These are phyloP conservation scores for Rosa rugosa DNA, from an alignment of 306 rosid genomes.

Conservation along the genomic window DNA sequence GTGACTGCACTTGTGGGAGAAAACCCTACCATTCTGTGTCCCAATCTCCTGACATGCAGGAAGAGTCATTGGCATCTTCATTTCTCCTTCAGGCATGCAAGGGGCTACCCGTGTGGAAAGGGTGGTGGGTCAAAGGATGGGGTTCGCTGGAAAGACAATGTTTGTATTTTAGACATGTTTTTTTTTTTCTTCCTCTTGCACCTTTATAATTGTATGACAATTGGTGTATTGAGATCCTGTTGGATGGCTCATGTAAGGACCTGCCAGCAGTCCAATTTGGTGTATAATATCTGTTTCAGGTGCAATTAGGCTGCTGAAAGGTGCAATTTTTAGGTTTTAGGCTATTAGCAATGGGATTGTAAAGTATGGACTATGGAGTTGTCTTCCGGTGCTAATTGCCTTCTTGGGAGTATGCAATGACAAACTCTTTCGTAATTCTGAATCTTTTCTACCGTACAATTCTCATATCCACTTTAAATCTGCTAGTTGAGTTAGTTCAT, in stretches of 20 bases:
- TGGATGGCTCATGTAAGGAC: not conserved
- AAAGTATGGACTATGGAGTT: not conserved
- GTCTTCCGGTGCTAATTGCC: not conserved
- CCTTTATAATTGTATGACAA: slow-evolving; percentile 5
- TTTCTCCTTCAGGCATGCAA: not conserved
- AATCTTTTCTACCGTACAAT: not conserved
- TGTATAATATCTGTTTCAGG: not conserved
- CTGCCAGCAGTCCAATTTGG: not conserved
- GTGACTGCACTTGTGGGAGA: slow-evolving; percentile 32
- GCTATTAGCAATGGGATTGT: not conserved
- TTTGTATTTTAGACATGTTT: slow-evolving; percentile 10
- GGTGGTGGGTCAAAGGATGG: not conserved
- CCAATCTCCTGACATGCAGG: not conserved
- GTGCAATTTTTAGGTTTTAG: not conserved
- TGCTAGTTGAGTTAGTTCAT: not conserved
- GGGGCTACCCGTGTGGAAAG: not conserved
- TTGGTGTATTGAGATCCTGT: not conserved
- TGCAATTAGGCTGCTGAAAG: slow-evolving; percentile 1
- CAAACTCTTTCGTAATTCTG: not conserved
- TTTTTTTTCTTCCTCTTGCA: not conserved
- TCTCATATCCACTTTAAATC: not conserved
- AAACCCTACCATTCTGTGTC: slow-evolving; percentile 2
- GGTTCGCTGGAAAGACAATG: not conserved
- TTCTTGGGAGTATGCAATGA: not conserved
- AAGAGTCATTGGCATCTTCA: not conserved